Conservation (phyloP, 148 eudicot species). For the Rhododendron williamsianum region DNA sequence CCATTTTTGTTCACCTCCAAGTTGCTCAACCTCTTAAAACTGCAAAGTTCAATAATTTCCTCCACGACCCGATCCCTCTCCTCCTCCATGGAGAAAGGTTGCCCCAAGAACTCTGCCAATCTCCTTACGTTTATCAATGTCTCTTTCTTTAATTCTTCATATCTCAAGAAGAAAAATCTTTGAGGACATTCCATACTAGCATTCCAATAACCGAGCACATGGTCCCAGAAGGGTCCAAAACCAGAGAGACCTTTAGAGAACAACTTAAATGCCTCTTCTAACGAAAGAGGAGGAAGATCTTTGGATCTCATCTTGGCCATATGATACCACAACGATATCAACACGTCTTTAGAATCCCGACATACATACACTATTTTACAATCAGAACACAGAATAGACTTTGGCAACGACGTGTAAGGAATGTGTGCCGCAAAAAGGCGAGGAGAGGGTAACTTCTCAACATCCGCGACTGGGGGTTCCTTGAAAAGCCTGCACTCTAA, state of each 20-base stretch:
- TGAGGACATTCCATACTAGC: background rate
- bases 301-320: too few relatives aligned
- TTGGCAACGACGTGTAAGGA: background rate
- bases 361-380: too few relatives aligned
- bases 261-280: background rate
- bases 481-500: background rate
- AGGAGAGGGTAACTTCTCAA: background rate
- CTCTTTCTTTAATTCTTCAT: background rate
- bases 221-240: background rate
- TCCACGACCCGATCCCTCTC: background rate
- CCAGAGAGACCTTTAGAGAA: background rate
- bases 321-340: too few relatives aligned
- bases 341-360: too few relatives aligned
- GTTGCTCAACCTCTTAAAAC: background rate
- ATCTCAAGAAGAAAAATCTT: background rate
- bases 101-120: background rate
- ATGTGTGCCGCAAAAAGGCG: background rate
- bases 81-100: background rate
- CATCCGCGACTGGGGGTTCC: background rate
- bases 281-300: too few relatives aligned
- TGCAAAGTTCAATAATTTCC: background rate
- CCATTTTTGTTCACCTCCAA: background rate
- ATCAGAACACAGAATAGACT: background rate
- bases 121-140: background rate
- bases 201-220: background rate